phyloP scores from a whole-genome alignment of 139 green algal species.

The Auxenochlorella pyrenoidosa region DNA sequence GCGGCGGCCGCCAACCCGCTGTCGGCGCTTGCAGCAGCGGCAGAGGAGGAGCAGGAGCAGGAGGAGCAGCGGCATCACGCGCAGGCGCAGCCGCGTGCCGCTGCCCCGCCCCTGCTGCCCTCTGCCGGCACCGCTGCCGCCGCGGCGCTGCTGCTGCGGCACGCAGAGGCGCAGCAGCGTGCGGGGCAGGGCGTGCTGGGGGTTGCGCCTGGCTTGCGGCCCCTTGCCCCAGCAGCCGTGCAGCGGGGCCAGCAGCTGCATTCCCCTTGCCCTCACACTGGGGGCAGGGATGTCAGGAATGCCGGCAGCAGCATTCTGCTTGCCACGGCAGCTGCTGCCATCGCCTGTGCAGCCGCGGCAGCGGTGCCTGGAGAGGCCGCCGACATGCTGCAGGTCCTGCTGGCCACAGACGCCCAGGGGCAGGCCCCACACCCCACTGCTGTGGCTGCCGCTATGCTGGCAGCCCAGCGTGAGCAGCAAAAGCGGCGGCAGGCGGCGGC shows the following conservation, averaged over 20 bases:
- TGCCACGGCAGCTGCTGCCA: not conserved
- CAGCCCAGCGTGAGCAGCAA: not conserved
- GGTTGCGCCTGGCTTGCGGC: not conserved
- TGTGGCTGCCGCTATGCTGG: not conserved
- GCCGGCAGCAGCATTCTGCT: not conserved
- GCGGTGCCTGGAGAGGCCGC: not conserved
- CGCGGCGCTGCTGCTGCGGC: not conserved
- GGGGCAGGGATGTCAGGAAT: no score
- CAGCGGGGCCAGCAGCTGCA: not conserved
- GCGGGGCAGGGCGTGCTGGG: not conserved
- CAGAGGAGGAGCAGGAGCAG: not conserved
- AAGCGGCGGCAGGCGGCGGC: not conserved
- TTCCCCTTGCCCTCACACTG: not conserved
- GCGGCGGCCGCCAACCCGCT: not conserved
- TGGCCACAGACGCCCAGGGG: not conserved
- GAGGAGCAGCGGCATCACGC: not conserved
- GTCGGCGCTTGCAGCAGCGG: slow-evolving; percentile 1
- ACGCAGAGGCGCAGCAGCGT: not conserved
- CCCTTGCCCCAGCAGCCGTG: no score
- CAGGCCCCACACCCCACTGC: not conserved
- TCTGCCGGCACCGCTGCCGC: not conserved
- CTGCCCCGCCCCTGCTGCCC: not conserved
- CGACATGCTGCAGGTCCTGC: not conserved
- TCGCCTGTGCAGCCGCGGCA: not conserved
- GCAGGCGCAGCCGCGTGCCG: no score